A percentile compares a stretch with the other conserved stretches of the same genome.
Conservation (phyloP, 768 basidiomycete species). For the Boletus insuetus region DNA sequence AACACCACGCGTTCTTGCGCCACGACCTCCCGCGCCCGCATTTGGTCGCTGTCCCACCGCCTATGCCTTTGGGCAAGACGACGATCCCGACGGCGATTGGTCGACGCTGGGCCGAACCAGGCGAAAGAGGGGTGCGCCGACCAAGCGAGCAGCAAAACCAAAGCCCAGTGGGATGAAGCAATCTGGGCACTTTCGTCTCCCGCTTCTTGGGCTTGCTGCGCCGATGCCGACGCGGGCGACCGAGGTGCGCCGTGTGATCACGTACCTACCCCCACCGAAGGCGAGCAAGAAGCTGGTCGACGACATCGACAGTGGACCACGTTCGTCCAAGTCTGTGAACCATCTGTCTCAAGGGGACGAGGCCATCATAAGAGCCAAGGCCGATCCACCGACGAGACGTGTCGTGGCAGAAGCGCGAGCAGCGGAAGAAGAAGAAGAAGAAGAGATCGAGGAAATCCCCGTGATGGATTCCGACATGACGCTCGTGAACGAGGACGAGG, state of each 20-base stretch:
- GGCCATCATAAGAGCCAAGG: neutral
- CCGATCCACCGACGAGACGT: neutral
- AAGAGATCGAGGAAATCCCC: slow-evolving; percentile 1
- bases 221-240: neutral
- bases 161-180: slow-evolving; percentile 4
- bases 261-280: slow-evolving; percentile 29
- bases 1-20: neutral
- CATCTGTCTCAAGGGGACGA: neutral
- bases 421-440: neutral
- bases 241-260: slow-evolving; percentile 23
- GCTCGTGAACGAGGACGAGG: slow-evolving; percentile 27
- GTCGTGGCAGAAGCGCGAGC: neutral
- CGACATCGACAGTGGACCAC: neutral
- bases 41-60: slow-evolving; percentile 6
- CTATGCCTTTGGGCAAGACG: slow-evolving; percentile 18
- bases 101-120: slow-evolving; percentile 10
- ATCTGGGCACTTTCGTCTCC: slow-evolving; percentile 25
- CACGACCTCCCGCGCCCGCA: neutral
- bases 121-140: neutral
- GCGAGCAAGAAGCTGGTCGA: neutral
- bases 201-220: slow-evolving; percentile 4
- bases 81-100: slow-evolving; percentile 22
- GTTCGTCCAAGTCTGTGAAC: neutral
- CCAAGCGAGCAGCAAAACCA: neutral
- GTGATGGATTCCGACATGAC: slow-evolving; percentile 28